phyloP scores from a whole-genome alignment of 345 rosid species.

The Brassica napus region Da-Ae NC_063439.1:7849001-7849500 shows the following conservation, averaged over 20 bases:
- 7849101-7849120: no score
- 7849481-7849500: slow-evolving; percentile 15
- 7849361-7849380: neutral
- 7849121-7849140: no score
- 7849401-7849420: neutral
- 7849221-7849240: no score
- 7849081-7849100: no score
- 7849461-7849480: neutral
- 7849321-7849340: neutral
- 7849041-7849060: neutral
- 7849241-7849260: neutral
- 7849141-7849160: no score
- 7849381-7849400: neutral
- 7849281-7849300: neutral
- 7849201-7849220: no score
- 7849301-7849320: neutral
- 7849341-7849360: neutral
- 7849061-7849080: no score
- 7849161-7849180: no score
- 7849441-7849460: neutral
- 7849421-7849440: neutral
- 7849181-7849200: no score
- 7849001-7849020: neutral
- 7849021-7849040: neutral
- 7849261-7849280: neutral